phyloP scores from a whole-genome alignment of 768 basidiomycete genomes.

The Epithele typhae region DNA sequence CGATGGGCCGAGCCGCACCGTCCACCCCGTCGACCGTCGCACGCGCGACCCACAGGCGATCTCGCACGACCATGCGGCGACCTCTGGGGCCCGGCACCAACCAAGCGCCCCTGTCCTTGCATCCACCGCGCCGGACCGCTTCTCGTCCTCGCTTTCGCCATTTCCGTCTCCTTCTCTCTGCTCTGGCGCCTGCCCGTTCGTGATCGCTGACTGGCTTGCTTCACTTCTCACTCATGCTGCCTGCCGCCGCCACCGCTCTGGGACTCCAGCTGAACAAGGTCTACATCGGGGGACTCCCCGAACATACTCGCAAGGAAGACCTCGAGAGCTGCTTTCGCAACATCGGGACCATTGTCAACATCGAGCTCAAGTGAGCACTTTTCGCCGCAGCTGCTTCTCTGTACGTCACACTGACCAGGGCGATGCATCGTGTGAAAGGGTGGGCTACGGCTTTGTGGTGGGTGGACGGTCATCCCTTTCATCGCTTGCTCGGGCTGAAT shows the following conservation, averaged over 20 bases:
- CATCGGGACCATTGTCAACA: slow-evolving; percentile 68
- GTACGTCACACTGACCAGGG: slow-evolving; percentile 12
- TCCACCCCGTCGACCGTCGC: no score
- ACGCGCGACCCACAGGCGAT: no score
- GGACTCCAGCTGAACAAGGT: slow-evolving; percentile 82
- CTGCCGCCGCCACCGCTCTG: slow-evolving; percentile 58
- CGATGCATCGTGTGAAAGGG: slow-evolving; percentile 37
- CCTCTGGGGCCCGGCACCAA: neutral
- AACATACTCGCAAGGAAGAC: slow-evolving; percentile 83
- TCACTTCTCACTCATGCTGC: slow-evolving; percentile 13
- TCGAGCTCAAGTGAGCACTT: slow-evolving; percentile 75
- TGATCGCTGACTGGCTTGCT: slow-evolving; percentile 15
- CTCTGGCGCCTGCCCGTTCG: slow-evolving; percentile 10
- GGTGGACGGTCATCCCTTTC: slow-evolving; percentile 25
- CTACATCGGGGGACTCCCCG: slow-evolving; percentile 86
- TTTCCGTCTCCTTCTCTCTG: slow-evolving; percentile 7
- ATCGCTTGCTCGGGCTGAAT: neutral
- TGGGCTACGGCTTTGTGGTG: slow-evolving; percentile 90
- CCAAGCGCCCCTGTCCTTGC: slow-evolving; percentile 2
- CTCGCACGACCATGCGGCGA: no score
- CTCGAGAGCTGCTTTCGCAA: slow-evolving; percentile 84
- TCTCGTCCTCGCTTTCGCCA: neutral
- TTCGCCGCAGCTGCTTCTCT: neutral
- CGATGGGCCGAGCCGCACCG: neutral
- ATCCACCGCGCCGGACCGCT: neutral